Percentiles rank a stretch among this genome's conserved stretches.
phyloP scores from a whole-genome alignment of 106 monocot species.

The Apostasia ramifera region DNA sequence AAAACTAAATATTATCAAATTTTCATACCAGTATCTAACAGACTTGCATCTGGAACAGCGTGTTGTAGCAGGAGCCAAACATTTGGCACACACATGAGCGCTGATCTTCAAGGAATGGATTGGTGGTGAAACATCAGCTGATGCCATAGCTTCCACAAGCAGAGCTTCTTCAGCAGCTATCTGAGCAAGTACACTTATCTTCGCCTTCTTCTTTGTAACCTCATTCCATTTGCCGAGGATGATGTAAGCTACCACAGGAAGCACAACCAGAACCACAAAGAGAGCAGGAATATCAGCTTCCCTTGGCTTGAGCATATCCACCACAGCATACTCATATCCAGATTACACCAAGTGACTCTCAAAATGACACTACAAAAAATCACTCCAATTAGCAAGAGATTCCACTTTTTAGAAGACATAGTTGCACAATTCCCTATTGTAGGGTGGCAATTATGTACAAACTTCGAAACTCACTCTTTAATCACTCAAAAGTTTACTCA shows the following conservation, averaged over 20 bases:
- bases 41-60: constrained; percentile 97
- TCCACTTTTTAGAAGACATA: not conserved
- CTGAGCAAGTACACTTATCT: constrained; percentile 59
- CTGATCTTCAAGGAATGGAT: constrained; percentile 20
- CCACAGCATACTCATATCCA: constrained; percentile 72
- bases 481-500: no score
- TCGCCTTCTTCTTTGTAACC: constrained; percentile 53
- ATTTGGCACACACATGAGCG: constrained; percentile 69
- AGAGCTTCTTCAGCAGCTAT: constrained; percentile 66
- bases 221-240: constrained; percentile 89
- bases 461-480: no score
- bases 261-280: constrained; percentile 72
- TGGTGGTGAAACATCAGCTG: constrained; percentile 30
- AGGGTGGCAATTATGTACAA: not conserved
- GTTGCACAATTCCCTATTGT: not conserved
- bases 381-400: not conserved
- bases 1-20: no score
- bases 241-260: constrained; percentile 82
- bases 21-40: constrained; percentile 83
- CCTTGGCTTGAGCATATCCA: constrained; percentile 93
- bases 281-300: constrained; percentile 91
- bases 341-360: constrained; percentile 17
- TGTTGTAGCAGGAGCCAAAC: constrained; percentile 78
- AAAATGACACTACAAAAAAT: constrained; percentile 5
- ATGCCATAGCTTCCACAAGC: constrained; percentile 39